Evolutionary conservation across 345 rosid species (phyloP), one percentile per base, ranked within the genome.

Genomic region (Mangifera indica): DNA sequence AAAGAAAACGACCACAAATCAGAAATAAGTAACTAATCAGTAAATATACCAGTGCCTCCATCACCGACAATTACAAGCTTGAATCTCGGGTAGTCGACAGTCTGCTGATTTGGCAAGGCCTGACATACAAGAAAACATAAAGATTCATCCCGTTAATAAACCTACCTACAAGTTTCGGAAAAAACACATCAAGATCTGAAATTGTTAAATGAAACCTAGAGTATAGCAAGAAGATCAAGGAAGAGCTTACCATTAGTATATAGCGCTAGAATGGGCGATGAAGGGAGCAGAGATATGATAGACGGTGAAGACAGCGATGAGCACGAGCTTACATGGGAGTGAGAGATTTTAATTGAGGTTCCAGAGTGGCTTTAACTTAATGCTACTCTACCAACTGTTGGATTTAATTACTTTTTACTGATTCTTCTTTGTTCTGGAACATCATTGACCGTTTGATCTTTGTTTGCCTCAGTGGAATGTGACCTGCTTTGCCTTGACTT

Each of bases 11-110:
- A 11, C 55, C 26, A 2, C 14, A 11, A 29, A 51, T 10, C 55
- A 2, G 17, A 44, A n/a, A 20, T 29, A 26, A 32, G 61, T 34
- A 3, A 2, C 6, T 24, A 54, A 60, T 66, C 29, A 64, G 40
- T 52, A 20, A 60, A 24, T 53, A 29, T 83, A 94, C 98, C 98
- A 42, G 98, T 94, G 54, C 98, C 98, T 9, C 89, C 89, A 63
- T 94, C 98, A 25, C 99, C 99, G 12, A 94, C 99, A 63, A 94
- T 83, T 34, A 94, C 93, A 48, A 94, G 98, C 87, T 94, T 94
- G 88, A 92, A 94, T 83, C 83, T 84, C 58, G 96, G 97, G 70
- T 91, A 80, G 72, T 83, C 82, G 0, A 93, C 93, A 44, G 87
- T 84, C 70, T 77, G 87, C 76, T 82, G 97, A 60, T 86, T 89